Evolutionary conservation across 805 yeast genomes (phyloP), one percentile per base, ranked within the genome.

Genomic region (Starmerella tilneyi): DNA sequence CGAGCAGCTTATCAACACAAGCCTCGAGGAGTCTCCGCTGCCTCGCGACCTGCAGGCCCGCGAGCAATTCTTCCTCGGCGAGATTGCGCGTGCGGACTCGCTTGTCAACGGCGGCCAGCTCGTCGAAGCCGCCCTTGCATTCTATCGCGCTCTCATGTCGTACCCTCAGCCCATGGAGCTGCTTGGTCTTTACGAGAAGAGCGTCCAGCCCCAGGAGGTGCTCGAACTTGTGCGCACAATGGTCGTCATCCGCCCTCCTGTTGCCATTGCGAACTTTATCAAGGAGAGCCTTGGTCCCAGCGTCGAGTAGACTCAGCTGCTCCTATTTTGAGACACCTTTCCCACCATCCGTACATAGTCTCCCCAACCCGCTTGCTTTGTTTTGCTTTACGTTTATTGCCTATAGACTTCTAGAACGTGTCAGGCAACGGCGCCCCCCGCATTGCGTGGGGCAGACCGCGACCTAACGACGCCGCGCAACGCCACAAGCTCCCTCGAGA

Each of bases 161-260:
- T 89, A 88, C 65, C 97, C 98, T 50, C 81, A 82, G 64, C 99
- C 98, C 48, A 80, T 94, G 46, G 96, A 85, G 59, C 76, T 92
- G 57, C 73, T 92, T 62, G 81, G 81, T 42, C 79, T 89, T 58
- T 89, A 84, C 68, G 96, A 89, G 70, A 82, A 82, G 70, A 74
- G 88, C 43, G 78, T 89, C 53, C 88, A 92, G 43, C 81, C 79
- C 60, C 78, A 75, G 37, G 56, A 47, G 47, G 79, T 88, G 47
- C 79, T 85, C 62, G 96, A 86, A 60, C 71, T 79, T 56, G 74
- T 89, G 56, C 82, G 86, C 56, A 74, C 81, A 74, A 79, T 88
- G 86, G 79, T 89, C 63, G 94, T 94, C 46, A 75, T 84, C 57
- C 75, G 81, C 58, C 96, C 96, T 38, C 96, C 97, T 13, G 56